Base-by-base conservation (phyloP, 2,329 filamentous ascomycete genomes). In the Pezicula radicicola region DNA sequence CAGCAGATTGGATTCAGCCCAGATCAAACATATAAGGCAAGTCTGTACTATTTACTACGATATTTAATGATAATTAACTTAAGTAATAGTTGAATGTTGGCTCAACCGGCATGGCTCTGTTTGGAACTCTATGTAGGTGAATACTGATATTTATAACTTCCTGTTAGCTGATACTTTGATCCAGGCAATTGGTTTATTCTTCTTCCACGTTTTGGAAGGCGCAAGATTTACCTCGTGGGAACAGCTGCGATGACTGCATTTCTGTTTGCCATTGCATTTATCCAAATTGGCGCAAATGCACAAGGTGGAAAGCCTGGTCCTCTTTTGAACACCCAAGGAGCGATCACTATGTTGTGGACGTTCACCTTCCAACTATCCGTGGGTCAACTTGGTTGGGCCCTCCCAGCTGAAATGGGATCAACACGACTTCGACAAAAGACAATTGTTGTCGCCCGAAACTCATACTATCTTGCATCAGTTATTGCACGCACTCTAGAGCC, bases 1-100 rank as follows among this genome's bases (percentile, higher is more conserved):
- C 69, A 77, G 54, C 75, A 79, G 56, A 79, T 78, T 2, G 79
- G 80, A 1, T 63, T 83, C 33, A 60, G 66, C 1, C 69, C 73
- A 1, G 66, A 69, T 16, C 66, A 68, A 2, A 68, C 75, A 0
- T 78, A 75, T 21, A 54, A 54, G 45, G 25, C 6, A 25, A 25
- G 25, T 25, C 25, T 25, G 6, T 25, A 1, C 25, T 25, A 2
- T 25, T 7, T 5, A 25, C 6, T 25, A 25, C 25, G 6, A 1
- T 25, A 25, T 7, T 25, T 7, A 25, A 25, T 25, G 5, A 6
- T 25, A 25, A 25, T 3, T 6, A 25, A 7, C 4, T 4, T 25
- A 1, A 6, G 25, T 6, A 6, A 21, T 61, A 73, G 27, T 78
- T 83, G 61, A 75, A 75, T 13, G 75, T 83, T 57, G 79, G 74